phyloP scores from a whole-genome alignment of 345 rosid genomes.

The Lepidium africanum region DNA sequence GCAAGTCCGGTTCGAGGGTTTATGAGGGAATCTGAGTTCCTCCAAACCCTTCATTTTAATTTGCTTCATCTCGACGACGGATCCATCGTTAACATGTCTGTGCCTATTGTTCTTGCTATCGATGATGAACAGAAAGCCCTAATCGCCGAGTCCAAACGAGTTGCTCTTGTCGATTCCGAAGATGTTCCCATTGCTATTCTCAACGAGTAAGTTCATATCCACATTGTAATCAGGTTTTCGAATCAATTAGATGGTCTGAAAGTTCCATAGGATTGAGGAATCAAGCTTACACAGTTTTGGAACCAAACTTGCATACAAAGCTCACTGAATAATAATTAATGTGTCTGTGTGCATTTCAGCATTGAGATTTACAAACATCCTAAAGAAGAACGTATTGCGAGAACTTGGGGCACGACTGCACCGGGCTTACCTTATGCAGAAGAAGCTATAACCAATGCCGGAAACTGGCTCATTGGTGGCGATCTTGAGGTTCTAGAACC shows the following conservation, averaged over 20 bases:
- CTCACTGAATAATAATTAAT: not conserved
- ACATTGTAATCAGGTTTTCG: not conserved
- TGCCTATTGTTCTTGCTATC: slow-evolving; percentile 78
- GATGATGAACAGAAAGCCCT: slow-evolving; percentile 59
- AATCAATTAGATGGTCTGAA: not conserved
- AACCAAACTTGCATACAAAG: not conserved
- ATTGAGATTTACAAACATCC: slow-evolving; percentile 92
- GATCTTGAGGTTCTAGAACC: slow-evolving; percentile 84
- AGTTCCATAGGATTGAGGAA: not conserved
- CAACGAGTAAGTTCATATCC: slow-evolving; percentile 50
- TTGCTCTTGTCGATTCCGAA: slow-evolving; percentile 68
- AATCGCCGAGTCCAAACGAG: slow-evolving; percentile 48
- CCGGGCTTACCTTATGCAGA: slow-evolving; percentile 86
- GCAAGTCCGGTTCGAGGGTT: slow-evolving; percentile 88
- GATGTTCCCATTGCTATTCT: slow-evolving; percentile 64
- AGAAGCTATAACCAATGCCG: slow-evolving; percentile 57
- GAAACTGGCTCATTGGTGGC: slow-evolving; percentile 92
- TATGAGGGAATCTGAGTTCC: slow-evolving; percentile 99
- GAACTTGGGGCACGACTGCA: slow-evolving; percentile 94
- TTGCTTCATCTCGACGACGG: slow-evolving; percentile 72
- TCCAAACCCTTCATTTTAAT: slow-evolving; percentile 99
- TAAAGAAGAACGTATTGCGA: slow-evolving; percentile 86
- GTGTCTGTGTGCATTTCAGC: slow-evolving; percentile 25
- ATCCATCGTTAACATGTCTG: slow-evolving; percentile 88
- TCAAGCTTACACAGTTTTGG: not conserved